A percentile compares a stretch with the other conserved stretches of the same genome.
phyloP scores from a whole-genome alignment of 371 early-diverging fungal genomes.

The Mortierella sp. region DNA sequence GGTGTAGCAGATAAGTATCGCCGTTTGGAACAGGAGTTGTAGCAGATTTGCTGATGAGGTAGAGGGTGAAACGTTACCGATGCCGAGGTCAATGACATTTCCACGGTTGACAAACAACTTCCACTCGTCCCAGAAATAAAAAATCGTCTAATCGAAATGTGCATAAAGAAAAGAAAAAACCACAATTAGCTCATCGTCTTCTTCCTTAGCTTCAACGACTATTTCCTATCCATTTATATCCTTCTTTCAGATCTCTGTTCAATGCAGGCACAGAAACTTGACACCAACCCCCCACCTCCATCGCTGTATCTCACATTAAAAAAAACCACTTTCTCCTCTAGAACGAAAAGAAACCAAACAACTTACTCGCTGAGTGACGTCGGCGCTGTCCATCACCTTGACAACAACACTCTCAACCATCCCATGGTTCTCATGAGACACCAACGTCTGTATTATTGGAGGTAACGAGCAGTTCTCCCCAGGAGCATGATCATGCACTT shows the following conservation, averaged over 20 bases:
- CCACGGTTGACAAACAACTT: slow-evolving; percentile 44
- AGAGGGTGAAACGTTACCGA: slow-evolving; percentile 24
- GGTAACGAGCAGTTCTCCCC: slow-evolving; percentile 39
- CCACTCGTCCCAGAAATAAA: slow-evolving; percentile 53
- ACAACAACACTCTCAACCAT: slow-evolving; percentile 42
- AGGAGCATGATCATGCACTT: slow-evolving; percentile 16
- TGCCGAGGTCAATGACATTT: slow-evolving; percentile 55
- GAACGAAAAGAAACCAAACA: neutral
- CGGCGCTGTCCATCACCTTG: slow-evolving; percentile 39
- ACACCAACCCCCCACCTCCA: neutral
- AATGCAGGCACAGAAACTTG: neutral
- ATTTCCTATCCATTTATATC: neutral
- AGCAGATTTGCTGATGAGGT: neutral
- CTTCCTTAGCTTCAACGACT: neutral
- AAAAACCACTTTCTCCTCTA: neutral
- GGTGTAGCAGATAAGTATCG: neutral
- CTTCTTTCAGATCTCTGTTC: neutral
- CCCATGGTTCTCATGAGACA: slow-evolving; percentile 26
- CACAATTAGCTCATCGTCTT: neutral
- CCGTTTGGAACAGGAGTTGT: neutral
- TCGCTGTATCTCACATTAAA: neutral
- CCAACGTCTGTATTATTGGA: slow-evolving; percentile 30
- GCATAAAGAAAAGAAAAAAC: neutral
- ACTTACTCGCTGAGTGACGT: slow-evolving; percentile 42
- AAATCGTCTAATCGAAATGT: slow-evolving; percentile 25